Evolutionary conservation across 164 flowering plant species (phyloP), one percentile per base, ranked within the genome.

Genomic region (Vitis amurensis): DNA sequence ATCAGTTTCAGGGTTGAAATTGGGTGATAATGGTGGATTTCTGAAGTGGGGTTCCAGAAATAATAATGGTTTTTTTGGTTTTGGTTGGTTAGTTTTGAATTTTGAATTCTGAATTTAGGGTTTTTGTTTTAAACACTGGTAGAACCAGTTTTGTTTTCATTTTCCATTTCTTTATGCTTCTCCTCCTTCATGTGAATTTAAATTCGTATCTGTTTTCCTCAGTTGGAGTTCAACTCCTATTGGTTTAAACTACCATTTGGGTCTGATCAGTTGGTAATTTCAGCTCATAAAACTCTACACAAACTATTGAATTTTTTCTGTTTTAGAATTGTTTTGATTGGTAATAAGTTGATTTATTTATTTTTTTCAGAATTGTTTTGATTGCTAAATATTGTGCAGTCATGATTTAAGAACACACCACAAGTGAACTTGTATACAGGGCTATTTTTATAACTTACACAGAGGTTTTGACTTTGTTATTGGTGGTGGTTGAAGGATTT

Each of bases 401-500:
- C 27, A 23, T 23, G 27, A 23, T 23, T 23, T 23, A 23, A 23
- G 27, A 23, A 23, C 27, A 23, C 27, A 23, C 27, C 44, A 37
- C 44, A 37, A 0, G 5, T 37, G 44, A 37, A 37, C 44, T 37
- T 37, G 44, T 6, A 37, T 37, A 37, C 44, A 37, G 44, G 44
- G 44, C 44, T 37, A 6, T 4, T 37, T 37, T 37, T 37, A 37
- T 44, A 13, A 8, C 59, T 47, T 60, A 23, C 12, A 31, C 69
- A 63, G 74, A 63, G 49, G 50, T 63, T 50, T 67, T 50, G 55
- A 9, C 17, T 64, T 73, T 73, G 50, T 71, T 61, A 61, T 74
- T 63, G 68, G 75, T 66, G 56, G 48, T 56, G 73, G 23, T 66
- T 31, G 73, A 61, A 73, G 58, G 55, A 59, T 63, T 66, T 75